Conservation (phyloP, 139 green algal species). For the Diplosphaera chodatii region DNA sequence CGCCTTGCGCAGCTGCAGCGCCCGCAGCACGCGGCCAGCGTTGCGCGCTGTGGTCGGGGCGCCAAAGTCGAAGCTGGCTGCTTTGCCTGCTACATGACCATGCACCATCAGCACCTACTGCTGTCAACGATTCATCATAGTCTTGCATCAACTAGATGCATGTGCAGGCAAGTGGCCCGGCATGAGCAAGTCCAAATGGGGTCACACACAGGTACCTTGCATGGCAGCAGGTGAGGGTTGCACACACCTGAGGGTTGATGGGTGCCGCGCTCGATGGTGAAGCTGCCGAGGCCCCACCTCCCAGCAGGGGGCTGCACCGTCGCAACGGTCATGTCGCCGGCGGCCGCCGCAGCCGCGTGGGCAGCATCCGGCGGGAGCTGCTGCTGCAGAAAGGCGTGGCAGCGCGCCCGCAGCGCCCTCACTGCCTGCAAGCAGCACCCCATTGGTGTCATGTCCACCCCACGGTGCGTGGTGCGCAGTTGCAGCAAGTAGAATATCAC, state of each 20-base stretch:
- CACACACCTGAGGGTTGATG: background rate
- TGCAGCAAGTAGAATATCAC: no score
- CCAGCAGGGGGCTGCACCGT: background rate
- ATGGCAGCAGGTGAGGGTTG: no score
- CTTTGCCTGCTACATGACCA: slow-evolving; percentile 2
- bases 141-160: no score
- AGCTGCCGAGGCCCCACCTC: slow-evolving; percentile 1
- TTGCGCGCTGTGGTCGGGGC: slow-evolving; percentile 86
- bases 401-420: slow-evolving; percentile 34
- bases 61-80: slow-evolving; percentile 67
- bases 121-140: no score
- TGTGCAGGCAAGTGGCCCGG: no score
- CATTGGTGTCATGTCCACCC: no score
- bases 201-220: no score
- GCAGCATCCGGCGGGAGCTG: slow-evolving; percentile 43
- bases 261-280: background rate
- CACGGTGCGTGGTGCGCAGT: no score
- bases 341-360: slow-evolving; percentile 17
- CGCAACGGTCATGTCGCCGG: slow-evolving; percentile 12
- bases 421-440: slow-evolving; percentile 20
- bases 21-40: slow-evolving; percentile 81
- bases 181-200: no score
- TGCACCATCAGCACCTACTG: no score
- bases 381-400: slow-evolving; percentile 41
- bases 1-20: slow-evolving; percentile 78